Conservation (phyloP, 345 rosid genomes). For the Cardamine chenopodiifolia region DNA sequence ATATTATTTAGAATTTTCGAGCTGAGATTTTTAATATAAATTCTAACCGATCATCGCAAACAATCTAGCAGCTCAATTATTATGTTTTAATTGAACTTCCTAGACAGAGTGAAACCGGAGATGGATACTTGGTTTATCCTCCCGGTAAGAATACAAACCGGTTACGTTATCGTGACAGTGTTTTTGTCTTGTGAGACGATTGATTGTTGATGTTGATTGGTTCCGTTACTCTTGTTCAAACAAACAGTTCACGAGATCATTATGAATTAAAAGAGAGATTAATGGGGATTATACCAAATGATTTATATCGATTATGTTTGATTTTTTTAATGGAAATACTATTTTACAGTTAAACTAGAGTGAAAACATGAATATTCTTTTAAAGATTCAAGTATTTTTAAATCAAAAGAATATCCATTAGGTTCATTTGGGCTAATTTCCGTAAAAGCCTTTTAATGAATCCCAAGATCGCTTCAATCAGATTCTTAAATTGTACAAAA, state of each 20-base stretch:
- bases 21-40: background rate
- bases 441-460: background rate
- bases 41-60: background rate
- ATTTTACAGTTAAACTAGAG: background rate
- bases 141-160: slow-evolving; percentile 5
- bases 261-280: background rate
- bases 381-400: background rate
- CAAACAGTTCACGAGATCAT: slow-evolving; percentile 5
- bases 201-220: slow-evolving; percentile 25
- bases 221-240: background rate
- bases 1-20: background rate
- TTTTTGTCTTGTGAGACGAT: slow-evolving; percentile 16
- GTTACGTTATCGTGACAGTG: slow-evolving; percentile 20
- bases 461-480: background rate
- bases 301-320: background rate
- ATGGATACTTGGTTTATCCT: slow-evolving; percentile 14
- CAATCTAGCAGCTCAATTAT: background rate
- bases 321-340: too few relatives aligned
- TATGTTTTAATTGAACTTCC: background rate
- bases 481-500: background rate
- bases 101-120: slow-evolving; percentile 11
- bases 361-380: background rate
- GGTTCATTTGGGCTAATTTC: background rate
- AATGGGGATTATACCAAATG: background rate
- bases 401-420: background rate